These are phyloP conservation scores for Penicillium polonicum DNA, from an alignment of 2,329 filamentous ascomycete species.

Conservation along the genomic window DNA sequence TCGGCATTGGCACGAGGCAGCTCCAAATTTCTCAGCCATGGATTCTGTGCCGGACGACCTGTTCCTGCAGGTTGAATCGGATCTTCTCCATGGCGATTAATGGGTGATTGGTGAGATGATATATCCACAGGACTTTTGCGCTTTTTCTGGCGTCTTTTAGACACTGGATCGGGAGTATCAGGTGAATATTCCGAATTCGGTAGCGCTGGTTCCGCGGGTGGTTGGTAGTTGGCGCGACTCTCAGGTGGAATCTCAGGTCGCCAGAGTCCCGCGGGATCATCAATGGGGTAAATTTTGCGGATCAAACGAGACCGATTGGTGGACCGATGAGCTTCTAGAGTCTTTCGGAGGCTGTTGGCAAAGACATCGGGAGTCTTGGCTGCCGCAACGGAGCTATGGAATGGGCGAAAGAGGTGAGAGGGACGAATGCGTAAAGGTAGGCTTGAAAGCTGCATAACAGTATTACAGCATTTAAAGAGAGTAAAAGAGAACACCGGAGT, in stretches of 20 bases:
- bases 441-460: slow-evolving; percentile 26
- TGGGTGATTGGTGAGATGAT: neutral
- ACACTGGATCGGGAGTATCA: neutral
- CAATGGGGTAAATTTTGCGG: slow-evolving; percentile 29
- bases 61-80: slow-evolving; percentile 16
- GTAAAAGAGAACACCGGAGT: slow-evolving; percentile 9
- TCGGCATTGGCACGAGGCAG: slow-evolving; percentile 26
- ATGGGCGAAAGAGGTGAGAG: slow-evolving; percentile 13
- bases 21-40: slow-evolving; percentile 33
- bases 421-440: slow-evolving; percentile 7
- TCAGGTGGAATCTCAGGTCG: slow-evolving; percentile 19
- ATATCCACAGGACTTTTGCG: neutral
- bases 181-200: neutral
- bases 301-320: slow-evolving; percentile 39
- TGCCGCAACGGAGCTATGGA: slow-evolving; percentile 12
- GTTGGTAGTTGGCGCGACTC: slow-evolving; percentile 15
- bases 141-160: slow-evolving; percentile 7
- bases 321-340: slow-evolving; percentile 43
- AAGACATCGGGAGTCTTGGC: slow-evolving; percentile 28
- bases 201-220: slow-evolving; percentile 1
- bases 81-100: neutral
- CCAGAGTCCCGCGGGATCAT: slow-evolving; percentile 16
- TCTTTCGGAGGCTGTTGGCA: slow-evolving; percentile 37
- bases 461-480: slow-evolving; percentile 19
- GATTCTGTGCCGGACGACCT: slow-evolving; percentile 23